Evolutionary conservation across 805 yeast species (phyloP).

Genomic region (Danielia oregonensis): DNA sequence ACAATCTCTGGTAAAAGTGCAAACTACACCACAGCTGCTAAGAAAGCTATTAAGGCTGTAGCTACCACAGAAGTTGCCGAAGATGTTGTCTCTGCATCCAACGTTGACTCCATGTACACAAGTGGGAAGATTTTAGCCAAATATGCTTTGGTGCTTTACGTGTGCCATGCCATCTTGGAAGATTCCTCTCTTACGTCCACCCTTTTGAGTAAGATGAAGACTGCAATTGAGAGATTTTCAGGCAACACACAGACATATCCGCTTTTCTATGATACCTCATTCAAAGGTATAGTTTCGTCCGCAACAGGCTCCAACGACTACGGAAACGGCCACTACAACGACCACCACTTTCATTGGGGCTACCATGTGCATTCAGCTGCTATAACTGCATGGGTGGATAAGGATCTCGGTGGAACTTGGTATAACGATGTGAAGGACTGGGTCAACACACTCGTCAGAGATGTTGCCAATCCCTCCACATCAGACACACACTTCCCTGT

Average conservation of each 20-base stretch:
- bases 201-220: slow-evolving; percentile 34
- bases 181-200: slow-evolving; percentile 37
- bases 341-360: slow-evolving; percentile 87
- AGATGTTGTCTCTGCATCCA: slow-evolving; percentile 41
- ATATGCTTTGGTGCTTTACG: slow-evolving; percentile 53
- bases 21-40: slow-evolving; percentile 10
- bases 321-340: slow-evolving; percentile 77
- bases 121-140: slow-evolving; percentile 56
- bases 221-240: slow-evolving; percentile 40
- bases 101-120: slow-evolving; percentile 41
- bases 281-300: slow-evolving; percentile 54
- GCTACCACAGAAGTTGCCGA: slow-evolving; percentile 26
- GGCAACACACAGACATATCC: slow-evolving; percentile 45
- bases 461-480: slow-evolving; percentile 59
- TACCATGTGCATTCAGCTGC: slow-evolving; percentile 84
- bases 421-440: slow-evolving; percentile 44
- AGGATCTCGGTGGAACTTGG: slow-evolving; percentile 57
- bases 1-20: slow-evolving; percentile 9
- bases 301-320: slow-evolving; percentile 40
- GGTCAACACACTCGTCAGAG: slow-evolving; percentile 61
- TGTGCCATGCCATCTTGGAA: slow-evolving; percentile 45
- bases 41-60: slow-evolving; percentile 9
- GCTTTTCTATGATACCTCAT: slow-evolving; percentile 52
- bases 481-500: slow-evolving; percentile 58
- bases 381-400: slow-evolving; percentile 64